phyloP scores from a whole-genome alignment of 331 rosid genomes.

The Acacia concinna region DNA sequence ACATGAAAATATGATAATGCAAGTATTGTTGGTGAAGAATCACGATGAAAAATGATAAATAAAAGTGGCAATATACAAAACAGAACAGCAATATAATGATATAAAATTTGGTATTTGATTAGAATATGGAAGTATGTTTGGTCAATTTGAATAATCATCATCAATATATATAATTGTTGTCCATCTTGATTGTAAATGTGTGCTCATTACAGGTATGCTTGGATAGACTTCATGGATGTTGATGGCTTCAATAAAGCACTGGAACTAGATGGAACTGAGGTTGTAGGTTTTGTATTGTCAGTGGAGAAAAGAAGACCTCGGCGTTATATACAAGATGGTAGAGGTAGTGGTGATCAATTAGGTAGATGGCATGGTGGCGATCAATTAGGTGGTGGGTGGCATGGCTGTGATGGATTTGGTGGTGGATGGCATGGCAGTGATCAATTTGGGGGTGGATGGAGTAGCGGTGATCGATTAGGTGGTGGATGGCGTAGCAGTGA shows the following conservation, averaged over 20 bases:
- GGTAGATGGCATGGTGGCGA: background rate
- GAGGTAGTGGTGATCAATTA: constrained; percentile 26
- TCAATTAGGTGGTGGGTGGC: background rate
- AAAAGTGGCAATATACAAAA: background rate
- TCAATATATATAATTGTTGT: background rate
- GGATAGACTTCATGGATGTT: constrained; percentile 59
- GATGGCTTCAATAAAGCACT: constrained; percentile 55
- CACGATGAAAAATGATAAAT: background rate
- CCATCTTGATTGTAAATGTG: background rate
- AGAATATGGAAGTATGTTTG: constrained; percentile 57
- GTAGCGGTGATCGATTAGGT: background rate
- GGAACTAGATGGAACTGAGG: constrained; percentile 44
- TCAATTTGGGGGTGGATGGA: background rate
- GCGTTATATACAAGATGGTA: constrained; percentile 28
- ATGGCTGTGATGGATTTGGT: background rate
- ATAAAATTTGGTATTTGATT: background rate
- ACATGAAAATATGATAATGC: too few species aligned
- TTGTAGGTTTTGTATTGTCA: constrained; percentile 39
- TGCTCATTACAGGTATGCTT: constrained; percentile 59
- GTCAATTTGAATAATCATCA: constrained; percentile 14
- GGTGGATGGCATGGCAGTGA: constrained; percentile 1
- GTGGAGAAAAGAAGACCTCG: constrained; percentile 69
- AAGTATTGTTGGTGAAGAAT: background rate
- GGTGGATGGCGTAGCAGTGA: background rate
- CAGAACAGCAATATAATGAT: background rate